Percentiles rank a stretch among this genome's conserved stretches.
Conservation (phyloP, 768 basidiomycete genomes). For the Lactarius hengduanensis region DNA sequence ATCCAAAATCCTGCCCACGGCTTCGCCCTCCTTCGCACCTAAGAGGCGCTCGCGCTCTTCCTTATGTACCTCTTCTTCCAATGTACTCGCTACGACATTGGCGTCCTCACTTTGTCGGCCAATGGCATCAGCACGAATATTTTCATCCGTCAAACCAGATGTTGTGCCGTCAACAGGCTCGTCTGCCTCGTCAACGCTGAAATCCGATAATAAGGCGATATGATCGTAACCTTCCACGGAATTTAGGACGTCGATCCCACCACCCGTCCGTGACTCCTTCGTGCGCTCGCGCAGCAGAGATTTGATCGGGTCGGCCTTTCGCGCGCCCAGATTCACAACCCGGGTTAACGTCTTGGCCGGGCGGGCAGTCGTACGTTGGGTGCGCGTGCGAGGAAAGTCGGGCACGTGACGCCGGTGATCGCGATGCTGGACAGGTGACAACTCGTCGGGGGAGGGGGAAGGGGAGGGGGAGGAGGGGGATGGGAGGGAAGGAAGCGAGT, state of each 20-base stretch:
- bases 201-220: conserved; percentile 13
- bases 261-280: conserved; percentile 19
- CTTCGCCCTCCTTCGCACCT: conserved; percentile 34
- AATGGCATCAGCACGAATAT: conserved; percentile 4
- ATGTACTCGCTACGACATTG: conserved; percentile 12
- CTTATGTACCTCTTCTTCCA: conserved; percentile 28
- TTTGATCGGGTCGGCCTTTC: conserved; percentile 19
- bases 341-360: background rate
- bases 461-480: conserved; percentile 15
- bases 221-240: conserved; percentile 25
- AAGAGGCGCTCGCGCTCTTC: conserved; percentile 34
- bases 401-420: background rate
- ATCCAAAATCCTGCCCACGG: conserved; percentile 35
- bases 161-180: background rate
- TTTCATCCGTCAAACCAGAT: conserved; percentile 21
- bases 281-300: conserved; percentile 27
- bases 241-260: conserved; percentile 25
- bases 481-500: conserved; percentile 10
- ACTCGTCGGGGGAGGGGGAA: background rate
- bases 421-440: background rate
- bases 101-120: conserved; percentile 13
- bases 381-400: conserved; percentile 3
- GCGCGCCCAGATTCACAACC: background rate
- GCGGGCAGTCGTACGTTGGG: background rate
- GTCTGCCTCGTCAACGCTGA: conserved; percentile 21